These are phyloP conservation scores for Sergeia podlipaevii DNA, from an alignment of 208 protist genomes.

Conservation along the genomic window DNA sequence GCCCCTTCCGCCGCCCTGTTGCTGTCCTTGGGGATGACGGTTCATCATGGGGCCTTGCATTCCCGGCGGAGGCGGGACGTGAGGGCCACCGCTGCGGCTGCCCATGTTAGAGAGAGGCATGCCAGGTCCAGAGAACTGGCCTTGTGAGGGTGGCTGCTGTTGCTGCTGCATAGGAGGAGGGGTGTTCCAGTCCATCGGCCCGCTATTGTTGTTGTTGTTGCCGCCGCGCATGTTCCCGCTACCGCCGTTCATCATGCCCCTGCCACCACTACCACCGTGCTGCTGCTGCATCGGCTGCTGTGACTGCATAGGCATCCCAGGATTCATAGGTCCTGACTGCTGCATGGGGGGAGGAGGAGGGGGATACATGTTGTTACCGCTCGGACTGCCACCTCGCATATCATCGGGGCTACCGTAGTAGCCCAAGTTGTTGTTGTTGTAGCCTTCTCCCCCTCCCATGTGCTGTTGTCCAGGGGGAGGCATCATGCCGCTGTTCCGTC, in stretches of 20 bases:
- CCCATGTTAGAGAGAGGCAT: conserved; percentile 16
- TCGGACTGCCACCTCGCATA: neutral
- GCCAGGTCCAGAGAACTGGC: conserved; percentile 9
- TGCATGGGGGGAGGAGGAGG: neutral
- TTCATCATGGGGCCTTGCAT: neutral
- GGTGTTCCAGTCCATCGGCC: conserved; percentile 19
- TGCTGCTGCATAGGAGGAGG: conserved; percentile 24
- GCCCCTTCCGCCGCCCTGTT: neutral
- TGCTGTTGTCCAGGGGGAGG: too few species aligned
- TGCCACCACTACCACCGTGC: conserved; percentile 10
- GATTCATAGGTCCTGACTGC: neutral
- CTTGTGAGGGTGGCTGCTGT: conserved; percentile 15
- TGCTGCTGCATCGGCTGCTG: conserved; percentile 5
- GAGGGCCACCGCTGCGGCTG: neutral
- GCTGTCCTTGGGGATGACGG: neutral
- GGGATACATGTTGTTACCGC: conserved; percentile 9
- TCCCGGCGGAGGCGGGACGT: neutral
- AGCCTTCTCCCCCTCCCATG: too few species aligned
- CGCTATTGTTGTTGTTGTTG: conserved; percentile 14
- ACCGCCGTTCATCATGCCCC: conserved; percentile 12
- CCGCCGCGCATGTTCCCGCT: conserved; percentile 8
- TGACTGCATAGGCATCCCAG: neutral
- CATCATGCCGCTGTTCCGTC: conserved; percentile 3
- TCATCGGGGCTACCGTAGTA: neutral
- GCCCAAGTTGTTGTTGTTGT: neutral